phyloP scores from a whole-genome alignment of 1,139 yeast species.

The Geotrichum fermentans region DNA sequence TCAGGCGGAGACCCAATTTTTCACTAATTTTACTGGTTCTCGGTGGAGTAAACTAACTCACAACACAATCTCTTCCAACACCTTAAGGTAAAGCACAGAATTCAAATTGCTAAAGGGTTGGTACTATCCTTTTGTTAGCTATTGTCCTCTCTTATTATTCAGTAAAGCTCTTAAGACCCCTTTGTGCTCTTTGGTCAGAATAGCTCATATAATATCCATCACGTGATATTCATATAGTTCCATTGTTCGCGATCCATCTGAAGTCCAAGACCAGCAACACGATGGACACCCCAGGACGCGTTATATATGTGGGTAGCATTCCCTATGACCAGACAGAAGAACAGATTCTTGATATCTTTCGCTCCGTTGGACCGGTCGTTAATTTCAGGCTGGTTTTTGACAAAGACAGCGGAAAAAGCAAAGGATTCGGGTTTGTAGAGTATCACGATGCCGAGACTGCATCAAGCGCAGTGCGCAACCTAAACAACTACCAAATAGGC shows the following conservation, averaged over 20 bases:
- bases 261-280: neutral
- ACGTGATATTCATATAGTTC: neutral
- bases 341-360: conserved; percentile 73
- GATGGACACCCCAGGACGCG: conserved; percentile 30
- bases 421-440: conserved; percentile 85
- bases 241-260: neutral
- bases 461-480: conserved; percentile 82
- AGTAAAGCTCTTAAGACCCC: no score
- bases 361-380: conserved; percentile 81
- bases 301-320: conserved; percentile 59
- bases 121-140: no score
- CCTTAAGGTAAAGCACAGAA: no score
- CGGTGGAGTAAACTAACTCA: no score
- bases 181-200: no score
- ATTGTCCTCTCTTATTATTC: no score
- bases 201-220: no score
- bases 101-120: no score
- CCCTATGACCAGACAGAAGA: conserved; percentile 85
- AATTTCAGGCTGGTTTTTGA: conserved; percentile 76
- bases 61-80: no score
- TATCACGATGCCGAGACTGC: conserved; percentile 75
- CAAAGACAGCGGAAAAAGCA: conserved; percentile 82
- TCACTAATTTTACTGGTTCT: no score
- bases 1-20: no score
- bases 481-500: conserved; percentile 76